Conservation (phyloP, 2,329 filamentous ascomycete genomes). For the Zopfia rhizophila region DNA sequence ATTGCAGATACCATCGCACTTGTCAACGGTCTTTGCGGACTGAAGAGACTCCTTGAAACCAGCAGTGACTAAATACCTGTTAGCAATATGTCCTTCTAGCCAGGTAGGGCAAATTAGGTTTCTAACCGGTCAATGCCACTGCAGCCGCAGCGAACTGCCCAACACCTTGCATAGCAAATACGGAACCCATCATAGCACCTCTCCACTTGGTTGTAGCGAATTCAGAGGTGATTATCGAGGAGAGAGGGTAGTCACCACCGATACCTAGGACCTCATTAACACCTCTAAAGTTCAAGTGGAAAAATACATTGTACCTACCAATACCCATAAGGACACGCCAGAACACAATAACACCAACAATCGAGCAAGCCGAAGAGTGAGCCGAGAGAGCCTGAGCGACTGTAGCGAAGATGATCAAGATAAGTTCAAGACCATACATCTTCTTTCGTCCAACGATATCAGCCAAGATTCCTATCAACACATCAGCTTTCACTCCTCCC, state of each 20-base stretch:
- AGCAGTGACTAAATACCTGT: conserved; percentile 67
- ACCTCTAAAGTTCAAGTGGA: neutral
- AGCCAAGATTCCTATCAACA: conserved; percentile 62
- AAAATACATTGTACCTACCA: conserved; percentile 24
- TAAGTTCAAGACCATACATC: conserved; percentile 75
- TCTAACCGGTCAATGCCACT: conserved; percentile 73
- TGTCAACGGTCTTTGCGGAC: conserved; percentile 60
- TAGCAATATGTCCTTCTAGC: neutral
- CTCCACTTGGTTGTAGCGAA: conserved; percentile 88
- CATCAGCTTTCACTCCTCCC: conserved; percentile 11
- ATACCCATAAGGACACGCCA: conserved; percentile 54
- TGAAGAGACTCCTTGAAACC: conserved; percentile 74
- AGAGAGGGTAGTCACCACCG: conserved; percentile 81
- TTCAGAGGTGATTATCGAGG: conserved; percentile 85
- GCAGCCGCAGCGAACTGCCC: conserved; percentile 81
- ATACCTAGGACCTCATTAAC: conserved; percentile 21
- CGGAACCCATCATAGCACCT: conserved; percentile 86
- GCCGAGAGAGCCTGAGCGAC: conserved; percentile 51
- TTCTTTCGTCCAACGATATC: conserved; percentile 81
- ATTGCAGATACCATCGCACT: conserved; percentile 72
- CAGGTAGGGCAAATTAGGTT: too few relatives aligned
- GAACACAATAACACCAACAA: conserved; percentile 53
- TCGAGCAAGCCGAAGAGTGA: conserved; percentile 45
- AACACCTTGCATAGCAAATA: conserved; percentile 89
- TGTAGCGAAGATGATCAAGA: conserved; percentile 53